These are phyloP conservation scores for Calocera viscosa DNA, from an alignment of 768 basidiomycete genomes.

Conservation along the genomic window DNA sequence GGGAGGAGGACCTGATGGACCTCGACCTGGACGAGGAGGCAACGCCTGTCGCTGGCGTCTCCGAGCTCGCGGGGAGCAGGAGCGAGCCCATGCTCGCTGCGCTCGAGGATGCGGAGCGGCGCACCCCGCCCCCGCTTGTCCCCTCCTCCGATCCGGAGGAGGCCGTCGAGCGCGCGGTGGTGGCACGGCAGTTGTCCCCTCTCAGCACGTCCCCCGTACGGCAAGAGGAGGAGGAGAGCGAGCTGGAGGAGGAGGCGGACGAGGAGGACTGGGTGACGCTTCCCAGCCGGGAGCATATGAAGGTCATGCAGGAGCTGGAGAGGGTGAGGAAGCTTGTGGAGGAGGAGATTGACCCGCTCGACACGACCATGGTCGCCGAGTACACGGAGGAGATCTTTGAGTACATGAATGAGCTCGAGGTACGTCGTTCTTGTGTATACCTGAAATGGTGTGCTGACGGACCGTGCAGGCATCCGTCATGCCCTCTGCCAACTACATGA, in stretches of 20 bases:
- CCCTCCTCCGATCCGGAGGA: conserved; percentile 8
- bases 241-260: conserved; percentile 24
- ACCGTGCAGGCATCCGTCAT: conserved; percentile 58
- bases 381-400: conserved; percentile 97
- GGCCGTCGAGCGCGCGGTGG: conserved; percentile 13
- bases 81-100: not conserved
- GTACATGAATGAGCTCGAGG: conserved; percentile 92
- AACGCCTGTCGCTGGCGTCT: not conserved
- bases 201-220: not conserved
- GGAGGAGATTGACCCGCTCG: conserved; percentile 62
- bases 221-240: conserved; percentile 11
- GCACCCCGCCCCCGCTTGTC: not conserved
- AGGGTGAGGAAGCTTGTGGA: conserved; percentile 51
- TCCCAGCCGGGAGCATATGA: conserved; percentile 23
- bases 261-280: conserved; percentile 32
- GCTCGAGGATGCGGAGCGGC: not conserved
- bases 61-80: not conserved
- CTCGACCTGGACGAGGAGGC: conserved; percentile 14
- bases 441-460: conserved; percentile 19
- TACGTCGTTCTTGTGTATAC: conserved; percentile 27
- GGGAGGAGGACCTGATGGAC: conserved; percentile 13
- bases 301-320: conserved; percentile 39
- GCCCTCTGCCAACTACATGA: conserved; percentile 91
- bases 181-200: conserved; percentile 11
- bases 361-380: conserved; percentile 95